Percentiles rank a stretch among this genome's conserved stretches.
phyloP scores from a whole-genome alignment of 2,329 filamentous ascomycete genomes.

The Cylindrodendrum hubeiense region DNA sequence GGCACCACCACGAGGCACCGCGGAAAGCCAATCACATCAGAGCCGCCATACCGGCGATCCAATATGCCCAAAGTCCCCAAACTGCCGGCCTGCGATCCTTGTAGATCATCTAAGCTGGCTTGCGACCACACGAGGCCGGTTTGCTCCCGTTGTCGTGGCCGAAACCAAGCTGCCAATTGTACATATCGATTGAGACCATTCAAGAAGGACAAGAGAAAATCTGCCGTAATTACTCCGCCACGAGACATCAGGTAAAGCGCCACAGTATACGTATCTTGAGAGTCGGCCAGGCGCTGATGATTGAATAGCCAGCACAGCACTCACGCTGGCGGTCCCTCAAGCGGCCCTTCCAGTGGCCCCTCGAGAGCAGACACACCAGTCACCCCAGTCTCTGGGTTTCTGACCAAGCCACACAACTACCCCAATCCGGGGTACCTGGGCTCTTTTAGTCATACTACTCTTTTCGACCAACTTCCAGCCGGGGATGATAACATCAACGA shows the following conservation, averaged over 20 bases:
- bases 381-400: background rate
- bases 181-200: slow-evolving; percentile 20
- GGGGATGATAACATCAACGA: background rate
- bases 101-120: slow-evolving; percentile 44
- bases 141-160: slow-evolving; percentile 41
- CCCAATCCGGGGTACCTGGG: slow-evolving; percentile 42
- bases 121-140: slow-evolving; percentile 43
- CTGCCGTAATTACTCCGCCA: background rate
- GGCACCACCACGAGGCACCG: background rate
- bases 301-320: background rate
- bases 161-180: slow-evolving; percentile 6
- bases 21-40: background rate
- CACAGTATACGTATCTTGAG: background rate
- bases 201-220: slow-evolving; percentile 9
- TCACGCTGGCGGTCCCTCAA: background rate
- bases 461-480: slow-evolving; percentile 30
- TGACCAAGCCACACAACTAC: slow-evolving; percentile 18
- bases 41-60: background rate
- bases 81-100: slow-evolving; percentile 42
- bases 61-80: slow-evolving; percentile 4
- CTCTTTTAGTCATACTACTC: slow-evolving; percentile 32
- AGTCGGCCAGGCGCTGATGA: background rate
- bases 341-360: background rate
- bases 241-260: background rate
- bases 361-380: background rate